Percentiles rank a stretch among this genome's conserved stretches.
Evolutionary conservation across 208 protist genomes (phyloP).

Genomic region (Entamoeba moshkovskii): DNA sequence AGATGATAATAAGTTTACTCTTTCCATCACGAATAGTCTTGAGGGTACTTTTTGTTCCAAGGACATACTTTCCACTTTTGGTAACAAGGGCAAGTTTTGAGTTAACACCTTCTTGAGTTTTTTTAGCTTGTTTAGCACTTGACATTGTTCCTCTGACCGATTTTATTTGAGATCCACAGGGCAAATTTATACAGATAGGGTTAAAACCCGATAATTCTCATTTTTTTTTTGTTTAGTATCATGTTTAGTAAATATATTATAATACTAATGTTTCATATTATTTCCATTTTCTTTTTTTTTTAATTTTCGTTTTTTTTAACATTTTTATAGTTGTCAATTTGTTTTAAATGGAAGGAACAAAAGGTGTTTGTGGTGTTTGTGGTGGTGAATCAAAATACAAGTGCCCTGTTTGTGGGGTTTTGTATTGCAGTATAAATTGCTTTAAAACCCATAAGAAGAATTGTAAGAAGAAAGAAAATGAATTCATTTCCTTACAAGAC

Average conservation of each 20-base stretch:
- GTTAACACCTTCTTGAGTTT: constrained; percentile 18
- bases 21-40: constrained; percentile 23
- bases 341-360: no score
- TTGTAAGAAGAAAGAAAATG: not conserved
- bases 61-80: constrained; percentile 23
- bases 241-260: no score
- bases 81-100: constrained; percentile 22
- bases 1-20: constrained; percentile 28
- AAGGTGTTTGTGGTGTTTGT: not conserved
- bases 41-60: constrained; percentile 27
- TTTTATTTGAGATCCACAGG: no score
- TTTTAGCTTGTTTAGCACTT: not conserved
- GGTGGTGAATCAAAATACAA: not conserved
- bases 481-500: not conserved
- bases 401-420: not conserved
- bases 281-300: no score
- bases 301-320: no score
- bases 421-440: not conserved
- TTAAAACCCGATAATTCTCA: no score
- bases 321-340: no score
- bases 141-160: not conserved
- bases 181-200: no score
- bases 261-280: no score
- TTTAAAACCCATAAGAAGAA: not conserved
- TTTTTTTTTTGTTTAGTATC: no score